Conservation (phyloP, 129 eudicot species). For the Flaveria robusta region DNA sequence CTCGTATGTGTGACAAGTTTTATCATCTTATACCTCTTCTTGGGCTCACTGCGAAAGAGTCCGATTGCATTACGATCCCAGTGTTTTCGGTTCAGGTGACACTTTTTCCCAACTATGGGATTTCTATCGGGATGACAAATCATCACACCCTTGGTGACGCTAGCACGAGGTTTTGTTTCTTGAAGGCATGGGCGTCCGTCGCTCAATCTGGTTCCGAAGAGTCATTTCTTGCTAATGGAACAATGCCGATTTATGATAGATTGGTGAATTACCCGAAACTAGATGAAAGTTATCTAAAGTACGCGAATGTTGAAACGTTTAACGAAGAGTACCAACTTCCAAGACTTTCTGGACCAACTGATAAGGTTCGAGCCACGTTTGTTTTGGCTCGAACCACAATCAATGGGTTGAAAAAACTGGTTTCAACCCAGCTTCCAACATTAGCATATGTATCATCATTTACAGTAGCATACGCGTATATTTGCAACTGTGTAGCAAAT, state of each 20-base stretch:
- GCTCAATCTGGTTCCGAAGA: not conserved
- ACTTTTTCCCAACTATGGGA: not conserved
- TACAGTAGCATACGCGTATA: not conserved
- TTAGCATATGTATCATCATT: not conserved
- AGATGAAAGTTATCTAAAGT: not conserved
- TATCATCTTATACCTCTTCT: too few species aligned
- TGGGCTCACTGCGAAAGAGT: not conserved
- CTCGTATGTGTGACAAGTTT: too few species aligned
- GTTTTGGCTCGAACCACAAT: not conserved
- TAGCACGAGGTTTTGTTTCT: not conserved
- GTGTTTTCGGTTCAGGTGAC: not conserved
- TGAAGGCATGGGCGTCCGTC: not conserved
- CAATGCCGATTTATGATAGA: not conserved
- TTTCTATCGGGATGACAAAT: slow-evolving; percentile 5
- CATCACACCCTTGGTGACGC: slow-evolving; percentile 4
- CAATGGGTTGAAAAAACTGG: not conserved
- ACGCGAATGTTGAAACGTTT: not conserved
- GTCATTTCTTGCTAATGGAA: not conserved
- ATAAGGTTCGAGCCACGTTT: slow-evolving; percentile 13
- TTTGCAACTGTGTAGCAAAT: not conserved
- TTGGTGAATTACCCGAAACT: not conserved
- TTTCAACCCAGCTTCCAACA: not conserved
- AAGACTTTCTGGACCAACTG: not conserved
- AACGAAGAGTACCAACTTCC: not conserved
- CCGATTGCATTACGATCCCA: not conserved